Base-by-base conservation (phyloP, 225 moss, liverwort and hornwort genomes). In the Rhytidiadelphus loreus region DNA sequence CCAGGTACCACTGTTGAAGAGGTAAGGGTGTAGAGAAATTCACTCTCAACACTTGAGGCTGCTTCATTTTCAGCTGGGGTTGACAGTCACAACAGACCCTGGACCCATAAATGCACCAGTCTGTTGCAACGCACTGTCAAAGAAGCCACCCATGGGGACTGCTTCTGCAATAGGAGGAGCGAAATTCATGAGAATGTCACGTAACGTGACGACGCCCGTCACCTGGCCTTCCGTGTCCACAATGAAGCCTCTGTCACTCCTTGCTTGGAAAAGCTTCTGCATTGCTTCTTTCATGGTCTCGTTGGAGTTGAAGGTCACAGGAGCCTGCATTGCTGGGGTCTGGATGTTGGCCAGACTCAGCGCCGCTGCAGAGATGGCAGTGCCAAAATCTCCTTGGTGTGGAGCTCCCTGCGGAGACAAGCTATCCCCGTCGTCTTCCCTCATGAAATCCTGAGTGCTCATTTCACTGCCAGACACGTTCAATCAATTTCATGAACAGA, bases 271-370 rank as follows among this genome's bases (percentile, higher is more conserved):
- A 44, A 96, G 92, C 88, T 92, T 94, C 90, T 89, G 92, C 93
- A 96, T 96, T 5, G 96, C 91, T 52, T 82, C 86, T 86, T 94
- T 95, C 90, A 95, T 85, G 73, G 93, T 95, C 58, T 94, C 96
- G 48, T 83, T 90, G 13, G 89, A 56, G 46, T 59, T 63, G 61
- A 93, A 91, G 22, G 91, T 94, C 80, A 95, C 89, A 23, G 95
- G 94, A 43, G 93, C 89, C 29, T 41, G 91, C 92, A 96, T 93
- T 24, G 89, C 86, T n/a, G 93, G 89, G 41, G 80, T 91, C 59
- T 88, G 88, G 76, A 95, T 78, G 66, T 86, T 82, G 80, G 81
- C 88, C n/a, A 94, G 80, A 14, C 91, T 93, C 53, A 94, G 91
- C 29, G 93, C 94, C 83, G 92, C 91, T 8, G 93, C 93, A 61